A percentile compares a stretch with the other conserved stretches of the same genome.
phyloP scores from a whole-genome alignment of 140 eudicot species.

The Artemisia princeps region DNA sequence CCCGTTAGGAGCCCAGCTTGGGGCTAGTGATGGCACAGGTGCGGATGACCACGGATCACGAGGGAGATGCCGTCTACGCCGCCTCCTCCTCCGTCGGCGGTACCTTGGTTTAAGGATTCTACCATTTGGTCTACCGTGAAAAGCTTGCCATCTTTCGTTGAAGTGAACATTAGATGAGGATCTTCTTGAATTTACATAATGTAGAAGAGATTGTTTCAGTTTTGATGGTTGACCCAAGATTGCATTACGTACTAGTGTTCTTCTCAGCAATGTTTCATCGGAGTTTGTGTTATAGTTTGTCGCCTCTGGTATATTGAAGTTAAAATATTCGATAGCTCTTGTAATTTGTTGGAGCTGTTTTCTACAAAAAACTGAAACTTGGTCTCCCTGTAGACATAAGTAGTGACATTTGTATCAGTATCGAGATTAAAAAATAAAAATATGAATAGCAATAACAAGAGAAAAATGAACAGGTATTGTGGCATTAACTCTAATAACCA shows the following conservation, averaged over 20 bases:
- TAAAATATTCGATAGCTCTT: conserved; percentile 23
- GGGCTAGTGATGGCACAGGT: conserved; percentile 8
- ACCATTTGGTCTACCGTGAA: conserved; percentile 15
- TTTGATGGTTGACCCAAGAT: conserved; percentile 23
- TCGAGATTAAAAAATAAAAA: not conserved
- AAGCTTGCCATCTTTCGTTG: conserved; percentile 5
- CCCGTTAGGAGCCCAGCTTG: conserved; percentile 4
- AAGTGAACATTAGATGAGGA: conserved; percentile 4
- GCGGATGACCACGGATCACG: conserved; percentile 20
- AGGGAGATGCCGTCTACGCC: conserved; percentile 23
- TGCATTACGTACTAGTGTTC: conserved; percentile 26
- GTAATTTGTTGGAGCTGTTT: conserved; percentile 29
- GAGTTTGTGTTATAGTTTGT: conserved; percentile 14
- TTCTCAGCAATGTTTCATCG: conserved; percentile 19
- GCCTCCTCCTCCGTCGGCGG: conserved; percentile 25
- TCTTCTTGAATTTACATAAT: conserved; percentile 27
- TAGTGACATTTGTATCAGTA: not conserved
- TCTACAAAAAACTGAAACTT: conserved; percentile 29
- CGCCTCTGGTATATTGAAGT: conserved; percentile 22
- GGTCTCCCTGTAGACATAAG: conserved; percentile 38
- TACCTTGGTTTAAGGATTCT: conserved; percentile 29
- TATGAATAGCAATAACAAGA: not conserved
- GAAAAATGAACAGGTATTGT: not conserved
- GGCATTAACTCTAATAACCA: too few species aligned
- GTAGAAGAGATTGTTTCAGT: conserved; percentile 22